phyloP scores from a whole-genome alignment of 495 filamentous ascomycete species.

The Terfezia boudieri region DNA sequence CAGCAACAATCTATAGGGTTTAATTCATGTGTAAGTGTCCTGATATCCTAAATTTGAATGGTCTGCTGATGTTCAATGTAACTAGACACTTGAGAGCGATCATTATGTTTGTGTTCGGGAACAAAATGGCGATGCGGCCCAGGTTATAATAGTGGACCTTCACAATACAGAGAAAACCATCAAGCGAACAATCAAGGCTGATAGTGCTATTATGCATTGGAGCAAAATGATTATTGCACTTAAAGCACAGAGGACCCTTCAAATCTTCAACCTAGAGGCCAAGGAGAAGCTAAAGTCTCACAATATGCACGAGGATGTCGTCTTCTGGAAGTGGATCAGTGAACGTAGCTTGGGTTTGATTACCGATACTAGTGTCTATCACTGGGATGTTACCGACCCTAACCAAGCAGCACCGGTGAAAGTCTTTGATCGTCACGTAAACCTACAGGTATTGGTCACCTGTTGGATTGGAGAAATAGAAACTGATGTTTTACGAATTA shows the following conservation, averaged over 20 bases:
- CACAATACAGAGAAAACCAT: constrained; percentile 87
- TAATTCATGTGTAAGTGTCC: constrained; percentile 68
- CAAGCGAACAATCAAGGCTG: constrained; percentile 87
- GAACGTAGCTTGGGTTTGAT: constrained; percentile 68
- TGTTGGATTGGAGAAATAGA: too few species aligned
- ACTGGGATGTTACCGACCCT: constrained; percentile 86
- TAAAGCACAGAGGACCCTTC: constrained; percentile 81
- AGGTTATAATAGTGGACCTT: constrained; percentile 92
- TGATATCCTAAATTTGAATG: constrained; percentile 1
- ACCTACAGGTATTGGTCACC: constrained; percentile 45
- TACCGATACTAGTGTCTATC: constrained; percentile 73
- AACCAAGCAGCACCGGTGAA: constrained; percentile 59
- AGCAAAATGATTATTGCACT: constrained; percentile 84
- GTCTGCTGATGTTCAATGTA: neutral
- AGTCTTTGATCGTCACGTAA: constrained; percentile 76
- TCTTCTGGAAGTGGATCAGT: constrained; percentile 98
- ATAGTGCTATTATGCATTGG: constrained; percentile 99
- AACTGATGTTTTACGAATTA: constrained; percentile 16
- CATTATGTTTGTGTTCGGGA: constrained; percentile 87
- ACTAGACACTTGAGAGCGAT: constrained; percentile 90
- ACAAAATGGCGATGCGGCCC: constrained; percentile 61
- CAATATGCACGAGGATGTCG: constrained; percentile 86
- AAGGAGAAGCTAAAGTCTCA: constrained; percentile 90
- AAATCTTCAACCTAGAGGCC: constrained; percentile 82
- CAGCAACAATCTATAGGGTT: constrained; percentile 76